These are phyloP conservation scores for Salix caprea DNA, from an alignment of 345 rosid genomes.

Conservation along the genomic window DNA sequence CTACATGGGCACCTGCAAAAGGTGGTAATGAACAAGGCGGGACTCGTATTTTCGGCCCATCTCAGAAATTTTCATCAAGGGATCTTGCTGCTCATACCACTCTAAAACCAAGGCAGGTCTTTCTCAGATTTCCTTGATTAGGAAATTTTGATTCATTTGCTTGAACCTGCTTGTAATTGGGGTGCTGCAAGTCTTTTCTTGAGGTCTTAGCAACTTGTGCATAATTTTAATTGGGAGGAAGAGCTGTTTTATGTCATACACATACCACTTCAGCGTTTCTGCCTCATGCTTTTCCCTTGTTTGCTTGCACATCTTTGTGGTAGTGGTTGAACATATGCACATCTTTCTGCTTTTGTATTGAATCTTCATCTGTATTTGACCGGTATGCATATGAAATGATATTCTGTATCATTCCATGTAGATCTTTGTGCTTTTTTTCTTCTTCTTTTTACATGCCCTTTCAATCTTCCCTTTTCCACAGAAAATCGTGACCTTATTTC, in stretches of 20 bases:
- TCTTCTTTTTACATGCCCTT: neutral
- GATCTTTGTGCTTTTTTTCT: neutral
- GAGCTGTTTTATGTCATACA: too few species aligned
- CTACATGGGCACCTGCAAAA: constrained; percentile 99
- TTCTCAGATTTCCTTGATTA: neutral
- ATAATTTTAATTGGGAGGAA: neutral
- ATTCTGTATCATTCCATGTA: neutral
- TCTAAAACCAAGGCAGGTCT: constrained; percentile 67
- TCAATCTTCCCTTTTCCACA: neutral
- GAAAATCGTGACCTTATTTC: neutral
- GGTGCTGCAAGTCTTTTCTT: neutral
- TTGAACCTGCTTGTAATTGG: neutral
- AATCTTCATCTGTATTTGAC: constrained; percentile 2
- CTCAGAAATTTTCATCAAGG: constrained; percentile 93
- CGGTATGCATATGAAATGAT: neutral
- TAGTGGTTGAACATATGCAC: too few species aligned
- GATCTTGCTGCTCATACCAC: constrained; percentile 88
- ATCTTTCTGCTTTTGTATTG: neutral
- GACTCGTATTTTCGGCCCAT: constrained; percentile 93
- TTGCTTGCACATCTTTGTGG: too few species aligned
- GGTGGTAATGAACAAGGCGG: constrained; percentile 99
- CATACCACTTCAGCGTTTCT: too few species aligned
- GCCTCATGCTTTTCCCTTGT: too few species aligned
- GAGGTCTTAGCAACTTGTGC: neutral
- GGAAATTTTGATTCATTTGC: neutral